These are phyloP conservation scores for Coniochaeta sp. DNA, from an alignment of 2,329 filamentous ascomycete species.

Conservation along the genomic window DNA sequence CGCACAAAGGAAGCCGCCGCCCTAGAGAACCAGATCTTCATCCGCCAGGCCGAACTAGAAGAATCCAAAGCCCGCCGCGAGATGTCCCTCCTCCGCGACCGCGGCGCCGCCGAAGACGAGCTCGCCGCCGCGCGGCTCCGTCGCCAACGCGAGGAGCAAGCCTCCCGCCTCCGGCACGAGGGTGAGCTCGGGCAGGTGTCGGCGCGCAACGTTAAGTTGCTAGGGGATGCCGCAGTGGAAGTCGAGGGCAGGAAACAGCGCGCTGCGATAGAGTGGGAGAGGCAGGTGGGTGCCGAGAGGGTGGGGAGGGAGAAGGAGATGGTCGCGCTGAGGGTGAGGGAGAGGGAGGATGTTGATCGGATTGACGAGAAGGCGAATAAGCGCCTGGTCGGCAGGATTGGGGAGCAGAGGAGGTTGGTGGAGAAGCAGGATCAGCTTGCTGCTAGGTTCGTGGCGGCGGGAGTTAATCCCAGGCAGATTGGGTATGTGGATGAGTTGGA, in stretches of 20 bases:
- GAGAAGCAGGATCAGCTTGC: constrained; percentile 34
- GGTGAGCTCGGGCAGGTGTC: constrained; percentile 38
- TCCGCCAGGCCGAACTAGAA: constrained; percentile 42
- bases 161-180: constrained; percentile 36
- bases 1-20: constrained; percentile 44
- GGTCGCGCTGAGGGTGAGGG: constrained; percentile 39
- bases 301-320: constrained; percentile 42
- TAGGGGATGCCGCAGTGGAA: constrained; percentile 40
- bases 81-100: constrained; percentile 32
- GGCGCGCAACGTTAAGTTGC: constrained; percentile 32
- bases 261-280: constrained; percentile 42
- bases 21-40: constrained; percentile 43
- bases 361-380: constrained; percentile 39
- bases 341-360: constrained; percentile 43
- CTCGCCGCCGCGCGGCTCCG: constrained; percentile 28
- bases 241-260: constrained; percentile 35
- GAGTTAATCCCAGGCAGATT: constrained; percentile 40
- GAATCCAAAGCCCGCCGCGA: constrained; percentile 43
- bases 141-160: constrained; percentile 27
- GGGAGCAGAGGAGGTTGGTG: constrained; percentile 44
- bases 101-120: constrained; percentile 40
- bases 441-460: constrained; percentile 22
- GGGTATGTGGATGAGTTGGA: constrained; percentile 49
- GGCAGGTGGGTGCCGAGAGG: constrained; percentile 34
- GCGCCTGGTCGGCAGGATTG: constrained; percentile 36